These are phyloP conservation scores for Carex pumila DNA, from an alignment of 176 grass and related monocot genomes.

Conservation along the genomic window DNA sequence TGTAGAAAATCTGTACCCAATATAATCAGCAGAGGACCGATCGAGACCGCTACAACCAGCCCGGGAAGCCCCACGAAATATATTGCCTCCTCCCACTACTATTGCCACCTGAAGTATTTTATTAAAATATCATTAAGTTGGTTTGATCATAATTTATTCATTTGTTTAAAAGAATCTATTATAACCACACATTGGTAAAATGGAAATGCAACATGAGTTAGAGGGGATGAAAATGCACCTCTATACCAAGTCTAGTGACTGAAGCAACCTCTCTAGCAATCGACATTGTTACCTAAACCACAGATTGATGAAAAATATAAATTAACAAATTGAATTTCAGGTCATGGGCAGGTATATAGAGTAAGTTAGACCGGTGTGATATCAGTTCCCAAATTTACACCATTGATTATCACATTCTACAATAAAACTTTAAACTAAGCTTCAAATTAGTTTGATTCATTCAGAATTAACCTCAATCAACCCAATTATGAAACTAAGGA, in stretches of 20 bases:
- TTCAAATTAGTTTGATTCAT: background rate
- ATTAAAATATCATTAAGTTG: background rate
- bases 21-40: constrained; percentile 90
- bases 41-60: constrained; percentile 89
- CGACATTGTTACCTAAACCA: constrained; percentile 83
- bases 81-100: constrained; percentile 97
- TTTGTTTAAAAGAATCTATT: background rate
- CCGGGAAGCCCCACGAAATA: constrained; percentile 92
- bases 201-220: background rate
- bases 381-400: background rate
- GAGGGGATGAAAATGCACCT: constrained; percentile 37
- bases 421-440: background rate
- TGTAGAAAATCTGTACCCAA: constrained; percentile 48
- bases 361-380: background rate
- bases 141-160: background rate
- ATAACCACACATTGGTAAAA: background rate
- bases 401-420: background rate
- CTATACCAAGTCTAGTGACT: constrained; percentile 84
- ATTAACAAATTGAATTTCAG: constrained; percentile 7
- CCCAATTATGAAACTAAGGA: background rate
- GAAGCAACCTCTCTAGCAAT: constrained; percentile 98
- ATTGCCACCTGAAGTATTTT: constrained; percentile 62
- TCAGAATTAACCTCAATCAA: background rate
- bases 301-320: background rate
- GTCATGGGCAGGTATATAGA: background rate